A percentile compares a stretch with the other conserved stretches of the same genome.
Evolutionary conservation across 2,329 filamentous ascomycete species (phyloP).

Genomic region (Colletotrichum liaoningense): DNA sequence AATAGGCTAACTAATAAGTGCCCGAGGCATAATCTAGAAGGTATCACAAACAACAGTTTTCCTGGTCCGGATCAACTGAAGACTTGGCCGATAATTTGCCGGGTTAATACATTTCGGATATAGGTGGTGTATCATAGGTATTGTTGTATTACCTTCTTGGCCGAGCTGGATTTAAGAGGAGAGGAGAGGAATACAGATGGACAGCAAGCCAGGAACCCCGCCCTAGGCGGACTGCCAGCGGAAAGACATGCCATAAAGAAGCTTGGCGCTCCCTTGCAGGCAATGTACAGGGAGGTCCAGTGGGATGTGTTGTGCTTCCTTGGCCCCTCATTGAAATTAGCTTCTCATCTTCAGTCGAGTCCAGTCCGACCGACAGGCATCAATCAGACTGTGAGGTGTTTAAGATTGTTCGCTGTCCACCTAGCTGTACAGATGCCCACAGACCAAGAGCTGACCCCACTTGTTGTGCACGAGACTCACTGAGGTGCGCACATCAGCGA

Average conservation of each 20-base stretch:
- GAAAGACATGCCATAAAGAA: not conserved
- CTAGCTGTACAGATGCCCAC: not conserved
- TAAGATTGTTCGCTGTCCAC: not conserved
- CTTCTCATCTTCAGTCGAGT: slow-evolving; percentile 3
- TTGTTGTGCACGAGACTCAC: slow-evolving; percentile 38
- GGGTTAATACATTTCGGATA: not conserved
- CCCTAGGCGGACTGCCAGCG: slow-evolving; percentile 6
- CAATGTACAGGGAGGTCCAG: not conserved
- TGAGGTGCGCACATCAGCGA: slow-evolving; percentile 23
- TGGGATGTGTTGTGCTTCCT: not conserved
- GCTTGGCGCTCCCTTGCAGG: not conserved
- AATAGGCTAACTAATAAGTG: not conserved
- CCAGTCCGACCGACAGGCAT: slow-evolving; percentile 8
- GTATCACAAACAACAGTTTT: not conserved
- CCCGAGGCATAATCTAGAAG: no score
- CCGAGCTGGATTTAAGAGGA: not conserved
- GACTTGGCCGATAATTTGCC: slow-evolving; percentile 30
- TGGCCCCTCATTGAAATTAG: slow-evolving; percentile 28
- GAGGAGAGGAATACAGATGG: not conserved
- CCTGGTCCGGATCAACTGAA: not conserved
- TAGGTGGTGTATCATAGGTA: no score
- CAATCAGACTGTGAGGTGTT: slow-evolving; percentile 47
- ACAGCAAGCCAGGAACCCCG: slow-evolving; percentile 27
- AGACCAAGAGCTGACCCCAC: slow-evolving; percentile 42
- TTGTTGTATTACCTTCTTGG: not conserved